phyloP scores from a whole-genome alignment of 306 rosid genomes.

The Gleditsia sinensis region DNA sequence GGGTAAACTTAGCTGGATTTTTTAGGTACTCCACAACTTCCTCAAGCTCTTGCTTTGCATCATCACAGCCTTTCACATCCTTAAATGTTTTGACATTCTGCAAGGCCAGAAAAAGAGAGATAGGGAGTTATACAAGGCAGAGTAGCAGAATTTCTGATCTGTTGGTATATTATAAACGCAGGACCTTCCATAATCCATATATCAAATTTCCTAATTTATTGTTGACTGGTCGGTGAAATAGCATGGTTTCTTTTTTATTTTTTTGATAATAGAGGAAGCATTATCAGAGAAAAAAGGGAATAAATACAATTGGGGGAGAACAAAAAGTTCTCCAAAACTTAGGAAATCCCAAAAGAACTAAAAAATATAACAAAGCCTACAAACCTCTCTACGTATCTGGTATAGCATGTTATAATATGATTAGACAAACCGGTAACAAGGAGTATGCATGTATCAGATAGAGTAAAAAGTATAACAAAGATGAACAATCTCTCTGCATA shows the following conservation, averaged over 20 bases:
- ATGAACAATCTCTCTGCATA: neutral
- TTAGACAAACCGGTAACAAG: neutral
- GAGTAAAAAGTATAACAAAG: too few relatives aligned
- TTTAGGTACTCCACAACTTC: constrained; percentile 97
- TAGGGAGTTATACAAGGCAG: neutral
- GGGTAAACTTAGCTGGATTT: constrained; percentile 94
- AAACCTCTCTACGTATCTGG: neutral
- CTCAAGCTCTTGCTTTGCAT: constrained; percentile 99
- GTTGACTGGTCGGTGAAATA: neutral
- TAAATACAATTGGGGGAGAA: neutral
- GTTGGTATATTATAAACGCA: constrained; percentile 1
- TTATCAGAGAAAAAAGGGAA: neutral
- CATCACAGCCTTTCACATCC: constrained; percentile 99
- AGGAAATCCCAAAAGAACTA: neutral
- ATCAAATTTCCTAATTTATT: neutral
- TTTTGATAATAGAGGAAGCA: neutral
- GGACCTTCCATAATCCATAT: constrained; percentile 5
- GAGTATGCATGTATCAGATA: neutral
- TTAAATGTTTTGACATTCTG: constrained; percentile 98
- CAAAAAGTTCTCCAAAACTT: neutral
- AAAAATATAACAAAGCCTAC: neutral
- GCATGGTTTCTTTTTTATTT: neutral
- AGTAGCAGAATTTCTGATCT: constrained; percentile 14
- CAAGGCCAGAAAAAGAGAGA: constrained; percentile 17
- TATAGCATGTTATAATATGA: neutral